Evolutionary conservation across 306 rosid genomes (phyloP).

Genomic region (Prosopis cineraria): DNA sequence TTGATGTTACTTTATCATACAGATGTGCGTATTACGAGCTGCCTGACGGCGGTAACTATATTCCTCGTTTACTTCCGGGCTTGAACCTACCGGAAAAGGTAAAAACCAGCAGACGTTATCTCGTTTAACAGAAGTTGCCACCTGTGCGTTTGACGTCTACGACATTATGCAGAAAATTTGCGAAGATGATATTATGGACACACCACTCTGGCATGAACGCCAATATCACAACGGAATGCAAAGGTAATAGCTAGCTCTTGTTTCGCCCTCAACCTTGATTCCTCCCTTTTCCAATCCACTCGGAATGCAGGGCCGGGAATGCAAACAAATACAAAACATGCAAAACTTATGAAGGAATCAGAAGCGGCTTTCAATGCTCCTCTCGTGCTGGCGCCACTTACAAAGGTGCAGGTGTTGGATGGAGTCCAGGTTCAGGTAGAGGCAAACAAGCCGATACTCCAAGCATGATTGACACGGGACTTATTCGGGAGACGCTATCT

Average conservation of each 20-base stretch:
- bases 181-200: constrained; percentile 43
- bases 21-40: constrained; percentile 48
- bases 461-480: not conserved
- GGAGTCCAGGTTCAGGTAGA: constrained; percentile 40
- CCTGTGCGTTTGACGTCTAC: not conserved
- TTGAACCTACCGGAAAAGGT: constrained; percentile 45
- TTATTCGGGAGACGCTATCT: not conserved
- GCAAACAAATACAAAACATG: not conserved
- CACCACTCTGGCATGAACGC: constrained; percentile 47
- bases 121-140: not conserved
- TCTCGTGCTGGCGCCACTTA: not conserved
- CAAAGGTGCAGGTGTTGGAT: constrained; percentile 40
- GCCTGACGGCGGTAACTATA: not conserved
- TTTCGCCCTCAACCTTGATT: not conserved
- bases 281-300: not conserved
- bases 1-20: not conserved
- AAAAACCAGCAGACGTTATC: not conserved
- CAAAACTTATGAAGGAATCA: not conserved
- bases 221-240: not conserved
- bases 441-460: constrained; percentile 10
- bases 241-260: constrained; percentile 29
- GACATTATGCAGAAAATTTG: constrained; percentile 38
- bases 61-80: constrained; percentile 40
- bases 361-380: not conserved
- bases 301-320: constrained; percentile 15